Conservation (phyloP, 768 basidiomycete species). For the Pseudohyphozyma bogoriensis region DNA sequence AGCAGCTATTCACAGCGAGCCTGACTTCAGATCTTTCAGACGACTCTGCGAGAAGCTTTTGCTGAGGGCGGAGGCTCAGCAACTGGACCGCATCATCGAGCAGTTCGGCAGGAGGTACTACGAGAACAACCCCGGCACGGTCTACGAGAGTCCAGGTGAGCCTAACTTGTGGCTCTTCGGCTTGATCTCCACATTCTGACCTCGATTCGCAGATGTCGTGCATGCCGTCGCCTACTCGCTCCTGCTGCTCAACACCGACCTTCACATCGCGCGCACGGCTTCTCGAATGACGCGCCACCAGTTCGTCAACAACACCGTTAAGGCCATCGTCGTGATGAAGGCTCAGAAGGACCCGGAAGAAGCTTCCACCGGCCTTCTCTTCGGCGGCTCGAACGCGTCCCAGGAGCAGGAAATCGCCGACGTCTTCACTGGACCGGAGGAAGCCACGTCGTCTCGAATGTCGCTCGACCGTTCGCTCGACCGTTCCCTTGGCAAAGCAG, state of each 20-base stretch:
- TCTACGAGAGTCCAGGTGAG: conserved; percentile 81
- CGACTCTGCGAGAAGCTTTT: conserved; percentile 82
- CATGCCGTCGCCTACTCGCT: conserved; percentile 90
- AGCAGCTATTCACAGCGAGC: background rate
- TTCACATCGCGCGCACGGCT: conserved; percentile 84
- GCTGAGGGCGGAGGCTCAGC: conserved; percentile 92
- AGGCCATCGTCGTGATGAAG: conserved; percentile 47
- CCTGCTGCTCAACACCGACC: conserved; percentile 87
- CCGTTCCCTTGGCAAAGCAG: background rate
- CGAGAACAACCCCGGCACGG: conserved; percentile 69
- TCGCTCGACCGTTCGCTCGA: conserved; percentile 14
- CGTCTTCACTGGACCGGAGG: conserved; percentile 1
- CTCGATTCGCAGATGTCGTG: conserved; percentile 70
- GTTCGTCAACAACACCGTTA: conserved; percentile 84
- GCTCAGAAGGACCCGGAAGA: too few species aligned
- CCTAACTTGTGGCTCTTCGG: conserved; percentile 20
- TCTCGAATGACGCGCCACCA: conserved; percentile 83
- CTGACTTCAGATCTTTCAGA: conserved; percentile 41
- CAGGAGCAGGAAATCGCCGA: background rate
- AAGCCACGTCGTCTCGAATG: background rate
- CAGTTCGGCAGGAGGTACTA: conserved; percentile 83
- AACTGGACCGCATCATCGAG: conserved; percentile 91
- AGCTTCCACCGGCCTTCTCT: background rate
- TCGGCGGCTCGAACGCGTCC: background rate
- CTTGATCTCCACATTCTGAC: conserved; percentile 58